phyloP scores from a whole-genome alignment of 2,329 filamentous ascomycete species.

The Aspergillus quadricinctus region DNA sequence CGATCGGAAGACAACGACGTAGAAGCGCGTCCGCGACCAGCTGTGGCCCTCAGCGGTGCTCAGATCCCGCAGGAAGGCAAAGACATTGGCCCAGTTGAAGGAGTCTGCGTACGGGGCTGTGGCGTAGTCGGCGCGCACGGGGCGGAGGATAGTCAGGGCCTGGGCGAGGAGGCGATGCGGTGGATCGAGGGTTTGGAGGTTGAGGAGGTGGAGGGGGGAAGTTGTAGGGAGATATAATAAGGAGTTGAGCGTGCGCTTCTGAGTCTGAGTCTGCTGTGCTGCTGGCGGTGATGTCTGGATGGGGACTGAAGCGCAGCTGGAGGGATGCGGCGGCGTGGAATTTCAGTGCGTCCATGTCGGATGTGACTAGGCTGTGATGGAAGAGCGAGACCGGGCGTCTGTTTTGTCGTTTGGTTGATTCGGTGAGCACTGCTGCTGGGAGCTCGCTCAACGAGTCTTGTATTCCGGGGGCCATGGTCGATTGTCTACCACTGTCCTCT shows the following conservation, averaged over 20 bases:
- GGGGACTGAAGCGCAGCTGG: conserved; percentile 21
- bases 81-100: conserved; percentile 74
- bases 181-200: conserved; percentile 61
- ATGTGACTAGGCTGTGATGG: conserved; percentile 30
- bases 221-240: conserved; percentile 74
- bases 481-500: not conserved
- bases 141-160: conserved; percentile 62
- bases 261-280: conserved; percentile 1
- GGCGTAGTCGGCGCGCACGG: conserved; percentile 67
- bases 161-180: conserved; percentile 64
- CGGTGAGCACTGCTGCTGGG: not conserved
- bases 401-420: not conserved
- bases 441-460: not conserved
- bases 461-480: not conserved
- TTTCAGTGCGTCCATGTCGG: conserved; percentile 29
- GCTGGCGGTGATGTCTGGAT: conserved; percentile 6
- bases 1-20: conserved; percentile 80
- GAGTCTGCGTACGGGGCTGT: conserved; percentile 66
- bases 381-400: conserved; percentile 12
- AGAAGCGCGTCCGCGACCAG: conserved; percentile 66
- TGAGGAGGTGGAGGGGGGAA: conserved; percentile 66
- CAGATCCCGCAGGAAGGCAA: conserved; percentile 52
- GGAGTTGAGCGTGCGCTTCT: conserved; percentile 23
- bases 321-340: conserved; percentile 33
- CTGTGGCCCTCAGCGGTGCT: conserved; percentile 42